These are phyloP conservation scores for Poa annua DNA, from an alignment of 176 grass and related monocot species.

Conservation along the genomic window DNA sequence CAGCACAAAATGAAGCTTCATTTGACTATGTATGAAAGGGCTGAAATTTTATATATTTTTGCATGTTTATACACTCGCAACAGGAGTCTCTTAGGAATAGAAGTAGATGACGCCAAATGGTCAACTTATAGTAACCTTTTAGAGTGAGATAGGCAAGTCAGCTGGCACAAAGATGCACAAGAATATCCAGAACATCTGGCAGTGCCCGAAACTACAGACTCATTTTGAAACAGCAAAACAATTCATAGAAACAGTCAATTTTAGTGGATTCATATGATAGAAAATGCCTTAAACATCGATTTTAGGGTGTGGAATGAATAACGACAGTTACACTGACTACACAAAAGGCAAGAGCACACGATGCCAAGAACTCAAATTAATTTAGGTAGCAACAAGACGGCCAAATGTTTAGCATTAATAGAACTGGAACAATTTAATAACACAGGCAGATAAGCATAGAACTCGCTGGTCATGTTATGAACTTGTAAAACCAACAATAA, in stretches of 20 bases:
- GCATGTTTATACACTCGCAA: background rate
- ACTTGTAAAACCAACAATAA: conserved; percentile 1
- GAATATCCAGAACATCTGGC: background rate
- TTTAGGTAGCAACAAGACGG: background rate
- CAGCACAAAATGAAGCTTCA: conserved; percentile 14
- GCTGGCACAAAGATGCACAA: background rate
- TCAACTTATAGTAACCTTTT: too few relatives aligned
- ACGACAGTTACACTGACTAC: background rate
- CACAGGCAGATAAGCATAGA: background rate
- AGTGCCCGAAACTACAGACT: conserved; percentile 4
- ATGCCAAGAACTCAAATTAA: background rate
- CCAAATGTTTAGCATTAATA: background rate
- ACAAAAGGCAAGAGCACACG: background rate
- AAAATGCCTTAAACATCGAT: background rate
- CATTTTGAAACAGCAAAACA: background rate
- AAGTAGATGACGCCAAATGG: too few relatives aligned
- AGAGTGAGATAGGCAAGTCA: conserved; percentile 3
- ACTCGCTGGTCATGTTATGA: background rate
- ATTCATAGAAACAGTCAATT: background rate
- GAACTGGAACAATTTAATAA: background rate
- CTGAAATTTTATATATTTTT: background rate
- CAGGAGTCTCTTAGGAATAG: background rate
- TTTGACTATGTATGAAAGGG: conserved; percentile 3
- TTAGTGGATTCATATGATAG: background rate
- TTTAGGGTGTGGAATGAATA: background rate